Evolutionary conservation across 2,329 filamentous ascomycete genomes (phyloP), one percentile per base, ranked within the genome.

Genomic region (Apiospora marii): DNA sequence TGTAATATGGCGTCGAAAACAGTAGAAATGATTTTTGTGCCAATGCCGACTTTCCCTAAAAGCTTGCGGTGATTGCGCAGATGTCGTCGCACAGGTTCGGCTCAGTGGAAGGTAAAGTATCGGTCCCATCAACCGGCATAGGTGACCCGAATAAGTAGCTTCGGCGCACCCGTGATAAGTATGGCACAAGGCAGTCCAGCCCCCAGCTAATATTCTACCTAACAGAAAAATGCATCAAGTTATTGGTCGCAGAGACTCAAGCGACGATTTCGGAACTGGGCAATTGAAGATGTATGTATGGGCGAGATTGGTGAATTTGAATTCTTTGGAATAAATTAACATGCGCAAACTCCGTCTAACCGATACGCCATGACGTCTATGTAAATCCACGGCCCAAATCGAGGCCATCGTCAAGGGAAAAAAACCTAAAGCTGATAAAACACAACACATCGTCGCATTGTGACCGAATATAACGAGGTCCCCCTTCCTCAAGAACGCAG

Each of bases 351-450:
- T 64, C 58, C 58, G 19, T 64, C 58, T 41, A 64, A 41, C 58
- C 58, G 34, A 64, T 41, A 64, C 34, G 58, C 58, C 58, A 64
- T n/a, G 10, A 64, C 13, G 58, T 64, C 58, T 64, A 64, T 64
- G 34, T 41, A 41, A 37, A 24, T 13, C 7, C 19, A 41, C 8
- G n/a, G 2, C 19, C 34, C 34, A 14, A 41, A n/a, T 10, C 10
- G 10, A 41, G 34, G 34, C 4, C 58, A 24, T 24, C 34, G 12
- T 27, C 8, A 7, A 41, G 1, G 8, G 7, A 41, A 41, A 10
- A 14, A 41, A 41, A 10, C 7, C 30, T 3, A 64, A 16, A 41
- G 1, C 37, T 10, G 7, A n/a, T 8, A 4, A 64, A 64, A n/a
- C 5, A 41, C 19, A 3, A 14, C 34, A 41, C 8, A n/a, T n/a